A percentile compares a stretch with the other conserved stretches of the same genome.
Conservation (phyloP, 352 stramenopile genomes). For the Thalassiosira tumida region DNA sequence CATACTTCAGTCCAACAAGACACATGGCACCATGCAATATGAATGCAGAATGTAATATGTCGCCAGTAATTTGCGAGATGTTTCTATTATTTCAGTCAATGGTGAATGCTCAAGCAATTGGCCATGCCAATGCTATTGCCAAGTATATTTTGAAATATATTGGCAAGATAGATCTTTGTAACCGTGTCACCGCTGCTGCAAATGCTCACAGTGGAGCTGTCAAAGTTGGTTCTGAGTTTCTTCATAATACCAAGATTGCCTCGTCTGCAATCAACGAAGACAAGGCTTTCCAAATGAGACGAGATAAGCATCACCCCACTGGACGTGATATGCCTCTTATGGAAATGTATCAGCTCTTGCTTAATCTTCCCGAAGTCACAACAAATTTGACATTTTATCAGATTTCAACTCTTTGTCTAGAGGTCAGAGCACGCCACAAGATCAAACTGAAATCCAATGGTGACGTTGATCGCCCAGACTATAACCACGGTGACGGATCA, state of each 20-base stretch:
- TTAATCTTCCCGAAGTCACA: conserved; percentile 42
- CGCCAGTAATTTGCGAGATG: conserved; percentile 15
- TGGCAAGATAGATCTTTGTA: conserved; percentile 60
- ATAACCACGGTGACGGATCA: conserved; percentile 12
- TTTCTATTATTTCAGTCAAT: conserved; percentile 61
- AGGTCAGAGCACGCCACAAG: conserved; percentile 3
- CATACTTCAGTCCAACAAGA: conserved; percentile 45
- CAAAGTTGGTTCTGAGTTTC: not conserved
- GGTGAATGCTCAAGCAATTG: conserved; percentile 53
- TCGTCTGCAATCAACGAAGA: conserved; percentile 55
- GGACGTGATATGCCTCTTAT: conserved; percentile 37
- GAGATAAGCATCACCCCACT: conserved; percentile 25
- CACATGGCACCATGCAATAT: conserved; percentile 61
- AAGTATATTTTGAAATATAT: conserved; percentile 77
- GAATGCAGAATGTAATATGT: conserved; percentile 69
- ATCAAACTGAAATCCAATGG: conserved; percentile 47
- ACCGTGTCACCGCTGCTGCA: conserved; percentile 2
- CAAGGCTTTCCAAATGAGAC: conserved; percentile 29
- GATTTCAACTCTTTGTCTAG: conserved; percentile 40
- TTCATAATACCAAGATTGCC: conserved; percentile 77
- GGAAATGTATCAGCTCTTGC: conserved; percentile 42
- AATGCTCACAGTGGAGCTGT: conserved; percentile 39
- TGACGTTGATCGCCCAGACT: not conserved
- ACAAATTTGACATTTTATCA: conserved; percentile 64
- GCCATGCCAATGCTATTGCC: conserved; percentile 31